phyloP scores from a whole-genome alignment of 345 rosid species.

The Garcia nutans region DNA sequence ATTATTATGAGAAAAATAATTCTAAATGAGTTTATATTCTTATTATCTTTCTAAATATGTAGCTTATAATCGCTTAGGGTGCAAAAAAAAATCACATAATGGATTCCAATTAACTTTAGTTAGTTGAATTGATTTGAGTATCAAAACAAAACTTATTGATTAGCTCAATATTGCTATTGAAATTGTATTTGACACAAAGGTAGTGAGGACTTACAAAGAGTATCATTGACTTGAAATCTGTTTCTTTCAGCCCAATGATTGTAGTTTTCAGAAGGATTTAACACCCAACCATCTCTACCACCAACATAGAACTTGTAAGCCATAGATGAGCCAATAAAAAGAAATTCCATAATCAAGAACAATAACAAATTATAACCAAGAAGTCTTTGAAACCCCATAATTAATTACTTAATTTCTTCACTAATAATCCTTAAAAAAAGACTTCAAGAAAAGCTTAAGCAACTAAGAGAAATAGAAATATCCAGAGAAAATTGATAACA shows the following conservation, averaged over 20 bases:
- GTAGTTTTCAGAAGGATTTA: slow-evolving; percentile 60
- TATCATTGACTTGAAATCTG: slow-evolving; percentile 82
- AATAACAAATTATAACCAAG: slow-evolving; percentile 5
- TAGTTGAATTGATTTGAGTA: no score
- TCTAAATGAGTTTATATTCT: no score
- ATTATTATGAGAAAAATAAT: no score
- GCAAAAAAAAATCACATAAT: no score
- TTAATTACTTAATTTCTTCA: neutral
- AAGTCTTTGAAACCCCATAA: slow-evolving; percentile 34
- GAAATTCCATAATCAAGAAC: slow-evolving; percentile 19
- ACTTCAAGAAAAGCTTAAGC: slow-evolving; percentile 5
- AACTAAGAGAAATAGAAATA: neutral
- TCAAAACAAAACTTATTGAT: no score
- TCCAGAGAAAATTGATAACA: neutral
- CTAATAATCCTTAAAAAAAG: neutral
- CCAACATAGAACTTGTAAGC: slow-evolving; percentile 63
- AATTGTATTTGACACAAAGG: no score
- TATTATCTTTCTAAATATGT: no score
- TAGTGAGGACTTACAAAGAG: slow-evolving; percentile 47
- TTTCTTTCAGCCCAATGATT: slow-evolving; percentile 78
- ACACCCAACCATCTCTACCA: slow-evolving; percentile 79
- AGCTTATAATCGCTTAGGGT: no score
- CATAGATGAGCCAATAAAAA: slow-evolving; percentile 19
- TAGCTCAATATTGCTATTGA: no score
- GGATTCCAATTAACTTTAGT: no score